Percentiles rank a stretch among this genome's conserved stretches.
Evolutionary conservation across 2,329 filamentous ascomycete genomes (phyloP).

Genomic region (Alternaria brassicae): DNA sequence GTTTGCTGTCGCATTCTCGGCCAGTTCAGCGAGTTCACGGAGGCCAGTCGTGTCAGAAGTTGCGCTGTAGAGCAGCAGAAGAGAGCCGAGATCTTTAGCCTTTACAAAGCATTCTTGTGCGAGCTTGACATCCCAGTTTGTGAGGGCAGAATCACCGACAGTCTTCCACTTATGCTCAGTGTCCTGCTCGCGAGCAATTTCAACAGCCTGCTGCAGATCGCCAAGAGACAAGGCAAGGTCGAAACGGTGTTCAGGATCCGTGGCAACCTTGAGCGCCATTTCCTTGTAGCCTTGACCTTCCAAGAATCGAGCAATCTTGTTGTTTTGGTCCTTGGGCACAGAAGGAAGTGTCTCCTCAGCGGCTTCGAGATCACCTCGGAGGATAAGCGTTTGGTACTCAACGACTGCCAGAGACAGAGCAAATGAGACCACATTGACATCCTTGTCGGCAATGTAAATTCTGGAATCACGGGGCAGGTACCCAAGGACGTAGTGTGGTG

Average conservation of each 20-base stretch:
- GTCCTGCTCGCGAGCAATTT: constrained; percentile 82
- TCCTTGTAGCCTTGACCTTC: constrained; percentile 98
- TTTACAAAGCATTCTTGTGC: constrained; percentile 93
- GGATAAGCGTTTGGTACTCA: constrained; percentile 95
- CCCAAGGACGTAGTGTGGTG: constrained; percentile 91
- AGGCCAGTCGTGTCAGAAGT: constrained; percentile 81
- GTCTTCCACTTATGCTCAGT: constrained; percentile 99
- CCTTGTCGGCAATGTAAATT: constrained; percentile 95
- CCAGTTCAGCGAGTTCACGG: constrained; percentile 73
- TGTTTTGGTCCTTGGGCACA: constrained; percentile 91
- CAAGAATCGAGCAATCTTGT: constrained; percentile 96
- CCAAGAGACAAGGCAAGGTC: constrained; percentile 85
- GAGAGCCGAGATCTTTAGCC: constrained; percentile 86
- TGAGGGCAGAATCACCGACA: constrained; percentile 88
- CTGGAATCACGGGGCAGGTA: constrained; percentile 96
- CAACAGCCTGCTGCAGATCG: constrained; percentile 83
- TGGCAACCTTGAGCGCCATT: constrained; percentile 90
- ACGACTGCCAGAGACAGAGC: constrained; percentile 89
- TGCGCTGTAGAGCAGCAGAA: constrained; percentile 87
- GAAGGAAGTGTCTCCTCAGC: constrained; percentile 83
- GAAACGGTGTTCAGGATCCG: constrained; percentile 95
- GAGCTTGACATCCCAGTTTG: constrained; percentile 83
- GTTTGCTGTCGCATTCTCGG: constrained; percentile 78
- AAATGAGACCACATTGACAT: constrained; percentile 90
- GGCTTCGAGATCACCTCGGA: constrained; percentile 91